These are phyloP conservation scores for Sporothrix luriei DNA, from an alignment of 2,329 filamentous ascomycete species.

Conservation along the genomic window DNA sequence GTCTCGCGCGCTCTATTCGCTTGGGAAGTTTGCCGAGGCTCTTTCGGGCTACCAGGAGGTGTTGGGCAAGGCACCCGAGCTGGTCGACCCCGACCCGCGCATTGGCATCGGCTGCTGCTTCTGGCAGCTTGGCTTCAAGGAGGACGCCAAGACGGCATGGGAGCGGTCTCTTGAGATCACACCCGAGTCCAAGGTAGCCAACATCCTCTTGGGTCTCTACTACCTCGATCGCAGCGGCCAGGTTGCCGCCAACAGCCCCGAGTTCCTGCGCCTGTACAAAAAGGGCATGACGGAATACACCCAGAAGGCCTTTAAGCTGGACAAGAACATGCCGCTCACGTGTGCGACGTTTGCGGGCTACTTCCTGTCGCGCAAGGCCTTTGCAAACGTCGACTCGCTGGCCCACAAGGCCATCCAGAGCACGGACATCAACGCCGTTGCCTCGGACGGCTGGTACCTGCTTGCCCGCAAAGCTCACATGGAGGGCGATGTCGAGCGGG, in stretches of 20 bases:
- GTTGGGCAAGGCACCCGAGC: slow-evolving; percentile 78
- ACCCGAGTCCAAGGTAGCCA: slow-evolving; percentile 83
- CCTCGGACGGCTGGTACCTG: slow-evolving; percentile 96
- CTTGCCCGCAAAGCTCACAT: slow-evolving; percentile 90
- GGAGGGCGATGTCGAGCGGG: slow-evolving; percentile 70
- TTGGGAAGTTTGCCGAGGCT: slow-evolving; percentile 83
- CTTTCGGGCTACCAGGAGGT: slow-evolving; percentile 85
- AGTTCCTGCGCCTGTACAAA: slow-evolving; percentile 84
- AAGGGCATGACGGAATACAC: slow-evolving; percentile 94
- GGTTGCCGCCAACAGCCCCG: slow-evolving; percentile 78
- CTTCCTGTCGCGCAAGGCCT: slow-evolving; percentile 80
- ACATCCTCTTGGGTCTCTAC: slow-evolving; percentile 86
- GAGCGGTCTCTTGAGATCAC: slow-evolving; percentile 79
- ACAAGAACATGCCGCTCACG: slow-evolving; percentile 86
- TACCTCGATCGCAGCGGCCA: slow-evolving; percentile 85
- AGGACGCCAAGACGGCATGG: slow-evolving; percentile 89
- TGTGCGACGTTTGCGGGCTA: slow-evolving; percentile 89
- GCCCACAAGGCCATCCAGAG: slow-evolving; percentile 92
- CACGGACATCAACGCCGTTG: slow-evolving; percentile 94
- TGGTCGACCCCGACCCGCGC: slow-evolving; percentile 90
- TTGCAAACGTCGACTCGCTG: slow-evolving; percentile 79
- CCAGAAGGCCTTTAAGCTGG: slow-evolving; percentile 88
- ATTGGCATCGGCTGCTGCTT: slow-evolving; percentile 96
- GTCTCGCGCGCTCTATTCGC: slow-evolving; percentile 80
- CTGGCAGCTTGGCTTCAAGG: slow-evolving; percentile 94